Base-by-base conservation (phyloP, 2,329 filamentous ascomycete genomes). In the Sclerotinia nivalis region DNA sequence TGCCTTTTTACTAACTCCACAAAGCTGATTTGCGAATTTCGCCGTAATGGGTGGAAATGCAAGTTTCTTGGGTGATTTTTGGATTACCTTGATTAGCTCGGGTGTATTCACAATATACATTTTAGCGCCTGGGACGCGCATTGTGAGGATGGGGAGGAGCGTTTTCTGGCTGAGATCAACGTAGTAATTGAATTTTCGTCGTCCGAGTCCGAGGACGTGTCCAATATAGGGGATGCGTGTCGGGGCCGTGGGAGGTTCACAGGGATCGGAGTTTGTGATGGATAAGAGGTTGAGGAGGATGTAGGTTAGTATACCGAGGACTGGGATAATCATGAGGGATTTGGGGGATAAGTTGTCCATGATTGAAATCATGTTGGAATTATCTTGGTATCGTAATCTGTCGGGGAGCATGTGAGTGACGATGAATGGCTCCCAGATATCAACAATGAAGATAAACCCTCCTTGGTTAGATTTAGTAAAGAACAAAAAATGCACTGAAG, bases 101-200 rank as follows among this genome's bases (percentile, higher is more conserved):
- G 79, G 76, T 1, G 76, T 77, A 13, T 80, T 80, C 18, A 83
- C 78, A 13, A 84, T 76, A 61, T 84, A 84, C 64, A 83, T 76
- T 64, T 81, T 81, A 43, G 79, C 76, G 5, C 81, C 81, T 1
- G 81, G 80, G 49, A 84, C 74, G 3, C 78, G 71, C 31, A 84
- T 71, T 6, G 81, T 84, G 69, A 80, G 81, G 45, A 84, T 81
- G 0, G 82, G 80, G 1, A 68, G 34, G 22, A 66, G 20, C 28
- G 60, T 52, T 31, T 71, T 72, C 37, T 71, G 45, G 25, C 72
- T 73, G 31, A 43, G 49, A 25, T 70, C 58, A 28, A 69, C 62
- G 64, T 73, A 71, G 40, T 66, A 73, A 22, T 67, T 65, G 40
- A 45, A 69, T 59, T 71, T 73, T 22, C 54, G 62, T 34, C 45